Percentiles rank a stretch among this genome's conserved stretches.
Evolutionary conservation across 1,139 yeast genomes (phyloP).

Genomic region (Kodamaea suecica): DNA sequence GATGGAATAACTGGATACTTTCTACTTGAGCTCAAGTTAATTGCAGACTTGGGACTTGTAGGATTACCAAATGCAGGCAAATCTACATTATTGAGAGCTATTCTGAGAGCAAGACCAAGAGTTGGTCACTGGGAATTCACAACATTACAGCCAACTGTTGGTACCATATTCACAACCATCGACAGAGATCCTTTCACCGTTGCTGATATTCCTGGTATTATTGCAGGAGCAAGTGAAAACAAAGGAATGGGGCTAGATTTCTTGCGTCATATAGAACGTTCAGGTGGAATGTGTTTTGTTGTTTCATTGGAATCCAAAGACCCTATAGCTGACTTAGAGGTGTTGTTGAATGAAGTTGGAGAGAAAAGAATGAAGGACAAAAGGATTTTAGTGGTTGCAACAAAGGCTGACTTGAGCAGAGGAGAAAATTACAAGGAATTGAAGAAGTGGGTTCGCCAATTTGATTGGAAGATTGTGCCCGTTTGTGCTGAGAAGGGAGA

Average conservation of each 20-base stretch:
- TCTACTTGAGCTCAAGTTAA: slow-evolving; percentile 74
- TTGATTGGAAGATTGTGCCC: slow-evolving; percentile 71
- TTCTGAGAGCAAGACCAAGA: slow-evolving; percentile 83
- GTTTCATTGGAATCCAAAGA: slow-evolving; percentile 63
- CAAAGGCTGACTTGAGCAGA: slow-evolving; percentile 79
- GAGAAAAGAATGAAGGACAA: slow-evolving; percentile 54
- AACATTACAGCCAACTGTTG: slow-evolving; percentile 86
- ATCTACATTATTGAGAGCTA: slow-evolving; percentile 82
- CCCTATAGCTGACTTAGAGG: slow-evolving; percentile 62
- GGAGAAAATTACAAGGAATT: slow-evolving; percentile 44
- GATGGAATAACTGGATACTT: slow-evolving; percentile 64
- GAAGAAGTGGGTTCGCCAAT: slow-evolving; percentile 37
- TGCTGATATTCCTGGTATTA: slow-evolving; percentile 96
- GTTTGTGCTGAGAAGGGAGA: slow-evolving; percentile 76
- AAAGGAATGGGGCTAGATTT: slow-evolving; percentile 94
- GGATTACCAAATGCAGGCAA: slow-evolving; percentile 98
- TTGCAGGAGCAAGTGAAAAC: slow-evolving; percentile 79
- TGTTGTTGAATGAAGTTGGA: slow-evolving; percentile 71
- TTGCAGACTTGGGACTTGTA: slow-evolving; percentile 91
- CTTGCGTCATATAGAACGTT: slow-evolving; percentile 85
- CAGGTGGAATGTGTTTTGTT: slow-evolving; percentile 86
- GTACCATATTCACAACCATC: slow-evolving; percentile 70
- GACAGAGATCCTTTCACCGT: slow-evolving; percentile 81
- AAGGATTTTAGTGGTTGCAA: slow-evolving; percentile 72
- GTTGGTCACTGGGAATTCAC: slow-evolving; percentile 98